Base-by-base conservation (phyloP, 371 early-diverging fungal genomes). In the Thermomucor indicae-seudaticae region DNA sequence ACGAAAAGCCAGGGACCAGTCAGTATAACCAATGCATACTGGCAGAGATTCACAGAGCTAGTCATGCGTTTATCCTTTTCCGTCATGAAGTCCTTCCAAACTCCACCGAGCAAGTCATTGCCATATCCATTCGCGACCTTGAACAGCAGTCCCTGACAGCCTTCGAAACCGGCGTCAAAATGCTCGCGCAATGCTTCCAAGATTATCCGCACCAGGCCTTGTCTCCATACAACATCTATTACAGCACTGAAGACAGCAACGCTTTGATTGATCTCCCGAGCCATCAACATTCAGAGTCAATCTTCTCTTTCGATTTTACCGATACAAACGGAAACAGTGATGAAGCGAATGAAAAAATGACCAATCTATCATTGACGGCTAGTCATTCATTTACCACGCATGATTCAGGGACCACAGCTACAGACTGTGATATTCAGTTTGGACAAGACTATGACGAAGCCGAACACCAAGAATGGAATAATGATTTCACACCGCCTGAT, bases 211-310 rank as follows among this genome's bases (percentile, higher is more conserved):
- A 53, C n/a, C 30, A 46, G 19, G 55, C 51, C 41, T 45, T 52
- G 39, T 64, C 64, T 3, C 64, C 64, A 4, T 41, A 49, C 17
- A 64, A 64, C 28, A 47, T 64, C 6, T 64, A 64, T 37, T 58
- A 58, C 32, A 35, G 19, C 14, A 14, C 37, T 3, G 16, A 37
- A 32, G 32, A 7, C 11, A 5, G 37, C 37, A 37, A 37, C n/a
- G n/a, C n/a, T n/a, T n/a, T n/a, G n/a, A n/a, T n/a, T n/a, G n/a
- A n/a, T n/a, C n/a, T n/a, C n/a, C n/a, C n/a, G n/a, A n/a, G n/a
- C n/a, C n/a, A n/a, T n/a, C n/a, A 2, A 39, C n/a, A n/a, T n/a
- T n/a, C n/a, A n/a, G n/a, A n/a, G n/a, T n/a, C n/a, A n/a, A n/a
- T n/a, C n/a, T n/a, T n/a, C n/a, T n/a, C n/a, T n/a, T n/a, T n/a